phyloP scores from a whole-genome alignment of 2,329 filamentous ascomycete genomes.

The Trichoderma polysporum region DNA sequence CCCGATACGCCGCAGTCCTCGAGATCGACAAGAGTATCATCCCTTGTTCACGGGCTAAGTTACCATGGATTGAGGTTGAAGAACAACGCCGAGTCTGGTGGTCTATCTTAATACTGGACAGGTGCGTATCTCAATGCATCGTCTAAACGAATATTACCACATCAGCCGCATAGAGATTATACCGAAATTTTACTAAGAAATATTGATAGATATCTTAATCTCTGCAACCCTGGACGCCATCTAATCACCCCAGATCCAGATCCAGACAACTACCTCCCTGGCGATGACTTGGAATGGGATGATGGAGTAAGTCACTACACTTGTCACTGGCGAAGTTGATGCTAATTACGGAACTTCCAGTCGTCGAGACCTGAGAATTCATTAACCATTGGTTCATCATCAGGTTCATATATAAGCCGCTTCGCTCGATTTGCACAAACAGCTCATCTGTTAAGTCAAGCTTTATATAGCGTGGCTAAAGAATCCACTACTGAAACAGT shows the following conservation, averaged over 20 bases:
- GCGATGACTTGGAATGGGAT: background rate
- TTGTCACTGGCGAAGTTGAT: background rate
- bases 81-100: constrained; percentile 23
- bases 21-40: constrained; percentile 19
- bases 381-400: constrained; percentile 17
- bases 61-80: constrained; percentile 20
- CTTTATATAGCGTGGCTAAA: constrained; percentile 16
- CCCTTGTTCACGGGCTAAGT: background rate
- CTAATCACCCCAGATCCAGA: background rate
- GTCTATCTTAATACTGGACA: constrained; percentile 23
- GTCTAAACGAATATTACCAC: too few species aligned
- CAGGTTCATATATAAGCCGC: constrained; percentile 15
- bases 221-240: background rate
- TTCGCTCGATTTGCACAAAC: constrained; percentile 25
- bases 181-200: too few species aligned
- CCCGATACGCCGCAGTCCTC: constrained; percentile 20
- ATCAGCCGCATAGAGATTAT: too few species aligned
- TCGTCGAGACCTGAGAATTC: too few species aligned
- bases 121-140: constrained; percentile 11
- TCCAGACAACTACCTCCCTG: background rate
- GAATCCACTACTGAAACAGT: background rate
- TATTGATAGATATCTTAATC: background rate
- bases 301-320: background rate
- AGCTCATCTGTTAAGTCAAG: constrained; percentile 24
- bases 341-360: too few species aligned